Conservation (phyloP, 352 stramenopile genomes). For the Globisporangium sylvaticum region DNA sequence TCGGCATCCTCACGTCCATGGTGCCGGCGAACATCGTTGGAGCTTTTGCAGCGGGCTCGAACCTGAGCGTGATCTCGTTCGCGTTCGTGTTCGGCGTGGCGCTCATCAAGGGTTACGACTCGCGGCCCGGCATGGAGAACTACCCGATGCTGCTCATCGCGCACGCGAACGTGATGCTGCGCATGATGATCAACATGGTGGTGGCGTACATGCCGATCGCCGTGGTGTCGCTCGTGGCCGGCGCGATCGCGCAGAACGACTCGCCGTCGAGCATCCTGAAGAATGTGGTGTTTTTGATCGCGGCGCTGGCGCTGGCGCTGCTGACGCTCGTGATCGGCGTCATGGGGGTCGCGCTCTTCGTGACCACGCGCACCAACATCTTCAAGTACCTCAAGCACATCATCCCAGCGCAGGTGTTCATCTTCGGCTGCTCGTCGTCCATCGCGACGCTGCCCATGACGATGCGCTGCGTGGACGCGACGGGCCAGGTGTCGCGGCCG, state of each 20-base stretch:
- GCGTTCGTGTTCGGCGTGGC: conserved; percentile 63
- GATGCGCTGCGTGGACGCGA: conserved; percentile 66
- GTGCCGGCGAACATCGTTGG: conserved; percentile 72
- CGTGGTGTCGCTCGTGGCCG: conserved; percentile 70
- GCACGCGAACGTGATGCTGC: conserved; percentile 63
- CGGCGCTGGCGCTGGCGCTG: conserved; percentile 42
- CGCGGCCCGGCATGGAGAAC: conserved; percentile 43
- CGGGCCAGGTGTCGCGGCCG: conserved; percentile 54
- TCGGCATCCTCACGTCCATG: conserved; percentile 56
- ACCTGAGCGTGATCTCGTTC: conserved; percentile 75
- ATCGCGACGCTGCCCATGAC: conserved; percentile 78
- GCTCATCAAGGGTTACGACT: conserved; percentile 56
- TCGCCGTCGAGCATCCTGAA: conserved; percentile 38
- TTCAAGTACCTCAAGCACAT: conserved; percentile 69
- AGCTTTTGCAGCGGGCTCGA: conserved; percentile 49
- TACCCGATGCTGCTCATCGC: conserved; percentile 63
- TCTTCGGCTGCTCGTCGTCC: conserved; percentile 74
- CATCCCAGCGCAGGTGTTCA: conserved; percentile 70
- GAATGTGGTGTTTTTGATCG: conserved; percentile 48
- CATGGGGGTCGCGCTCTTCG: conserved; percentile 45
- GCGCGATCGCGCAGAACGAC: conserved; percentile 52
- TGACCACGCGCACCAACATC: conserved; percentile 56
- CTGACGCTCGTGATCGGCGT: conserved; percentile 46
- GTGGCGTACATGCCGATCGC: conserved; percentile 62
- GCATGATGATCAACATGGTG: conserved; percentile 71